A percentile compares a stretch with the other conserved stretches of the same genome.
These are phyloP conservation scores for Trebouxia sp. DNA, from an alignment of 139 green algal species.

Conservation along the genomic window DNA sequence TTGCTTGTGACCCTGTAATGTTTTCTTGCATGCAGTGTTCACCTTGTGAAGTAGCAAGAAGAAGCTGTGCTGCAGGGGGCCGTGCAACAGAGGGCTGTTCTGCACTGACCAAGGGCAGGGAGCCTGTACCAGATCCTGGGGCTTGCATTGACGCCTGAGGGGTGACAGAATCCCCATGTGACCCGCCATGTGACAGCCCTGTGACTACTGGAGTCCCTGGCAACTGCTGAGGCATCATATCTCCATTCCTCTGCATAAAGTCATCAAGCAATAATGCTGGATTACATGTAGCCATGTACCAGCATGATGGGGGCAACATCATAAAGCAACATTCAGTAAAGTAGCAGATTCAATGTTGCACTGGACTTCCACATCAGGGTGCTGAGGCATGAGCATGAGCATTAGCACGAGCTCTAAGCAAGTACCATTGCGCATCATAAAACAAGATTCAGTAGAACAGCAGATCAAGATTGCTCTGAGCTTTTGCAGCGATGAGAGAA, in stretches of 20 bases:
- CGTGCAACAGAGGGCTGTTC: neutral
- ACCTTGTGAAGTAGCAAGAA: neutral
- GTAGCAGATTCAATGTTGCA: no score
- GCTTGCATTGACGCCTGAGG: neutral
- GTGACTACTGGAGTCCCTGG: neutral
- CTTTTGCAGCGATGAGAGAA: no score
- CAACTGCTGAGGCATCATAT: neutral
- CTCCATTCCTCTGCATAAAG: neutral
- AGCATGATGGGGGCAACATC: no score
- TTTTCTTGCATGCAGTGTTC: neutral
- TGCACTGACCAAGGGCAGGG: neutral
- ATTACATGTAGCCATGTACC: neutral
- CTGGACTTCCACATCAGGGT: no score
- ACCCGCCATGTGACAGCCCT: neutral
- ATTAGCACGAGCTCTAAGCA: no score
- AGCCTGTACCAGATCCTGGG: neutral
- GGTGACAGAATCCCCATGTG: neutral
- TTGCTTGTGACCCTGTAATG: neutral
- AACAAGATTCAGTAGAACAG: no score
- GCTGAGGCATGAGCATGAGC: no score
- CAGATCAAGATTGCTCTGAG: no score
- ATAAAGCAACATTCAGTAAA: no score
- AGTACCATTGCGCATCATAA: no score
- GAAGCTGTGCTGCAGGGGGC: neutral
- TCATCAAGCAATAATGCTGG: neutral